Percentiles rank a stretch among this genome's conserved stretches.
phyloP scores from a whole-genome alignment of 495 filamentous ascomycete species.

The Rhizodiscina lignyota region DNA sequence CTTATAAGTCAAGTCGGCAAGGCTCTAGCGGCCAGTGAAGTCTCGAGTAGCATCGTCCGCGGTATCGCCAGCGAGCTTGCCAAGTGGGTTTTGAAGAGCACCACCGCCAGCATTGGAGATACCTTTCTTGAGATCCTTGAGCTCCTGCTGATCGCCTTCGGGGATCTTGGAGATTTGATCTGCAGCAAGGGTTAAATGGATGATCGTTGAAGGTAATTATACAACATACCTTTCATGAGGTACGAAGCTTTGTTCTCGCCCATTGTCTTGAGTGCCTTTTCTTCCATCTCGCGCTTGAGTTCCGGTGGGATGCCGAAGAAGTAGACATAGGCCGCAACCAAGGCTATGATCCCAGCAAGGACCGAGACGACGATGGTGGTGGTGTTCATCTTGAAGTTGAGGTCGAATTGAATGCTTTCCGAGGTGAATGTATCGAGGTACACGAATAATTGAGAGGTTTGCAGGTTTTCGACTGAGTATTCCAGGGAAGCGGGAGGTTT shows the following conservation, averaged over 20 bases:
- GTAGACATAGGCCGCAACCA: slow-evolving; percentile 10
- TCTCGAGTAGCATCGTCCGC: slow-evolving; percentile 14
- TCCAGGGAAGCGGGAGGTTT: too few species aligned
- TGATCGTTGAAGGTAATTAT: slow-evolving; percentile 1
- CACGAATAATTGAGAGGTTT: too few species aligned
- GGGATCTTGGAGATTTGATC: slow-evolving; percentile 22
- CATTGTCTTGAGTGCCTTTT: slow-evolving; percentile 31
- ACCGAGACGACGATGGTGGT: slow-evolving; percentile 8
- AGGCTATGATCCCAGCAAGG: slow-evolving; percentile 10
- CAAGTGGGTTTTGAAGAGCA: slow-evolving; percentile 19
- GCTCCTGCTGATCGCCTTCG: slow-evolving; percentile 19
- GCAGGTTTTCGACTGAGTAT: too few species aligned
- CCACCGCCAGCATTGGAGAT: slow-evolving; percentile 19
- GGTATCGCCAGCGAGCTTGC: slow-evolving; percentile 17
- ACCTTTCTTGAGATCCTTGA: slow-evolving; percentile 21
- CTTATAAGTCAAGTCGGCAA: too few species aligned
- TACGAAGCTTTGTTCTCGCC: slow-evolving; percentile 34
- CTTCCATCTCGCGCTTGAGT: slow-evolving; percentile 25
- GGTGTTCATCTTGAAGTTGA: slow-evolving; percentile 3
- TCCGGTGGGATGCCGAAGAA: slow-evolving; percentile 24
- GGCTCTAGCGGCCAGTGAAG: slow-evolving; percentile 8
- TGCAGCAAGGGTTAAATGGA: slow-evolving; percentile 1
- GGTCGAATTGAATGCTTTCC: background rate
- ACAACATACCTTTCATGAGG: slow-evolving; percentile 16
- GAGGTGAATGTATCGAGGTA: too few species aligned